These are phyloP conservation scores for Zygnema cylindricum DNA, from an alignment of 139 green algal genomes.

Conservation along the genomic window DNA sequence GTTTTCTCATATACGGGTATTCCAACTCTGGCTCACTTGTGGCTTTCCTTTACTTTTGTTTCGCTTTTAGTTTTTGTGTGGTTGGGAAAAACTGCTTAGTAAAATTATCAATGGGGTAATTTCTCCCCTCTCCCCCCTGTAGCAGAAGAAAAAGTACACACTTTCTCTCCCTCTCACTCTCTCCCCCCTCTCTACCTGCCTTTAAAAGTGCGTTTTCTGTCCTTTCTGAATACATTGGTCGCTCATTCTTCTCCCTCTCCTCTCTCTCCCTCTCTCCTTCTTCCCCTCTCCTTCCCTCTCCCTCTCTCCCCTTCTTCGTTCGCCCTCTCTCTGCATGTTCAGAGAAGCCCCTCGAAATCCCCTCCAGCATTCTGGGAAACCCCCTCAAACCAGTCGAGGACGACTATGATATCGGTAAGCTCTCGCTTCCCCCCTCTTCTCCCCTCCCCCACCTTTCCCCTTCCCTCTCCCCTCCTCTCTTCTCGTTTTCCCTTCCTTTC, in stretches of 20 bases:
- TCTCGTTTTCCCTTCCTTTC: neutral
- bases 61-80: neutral
- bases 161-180: no score
- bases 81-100: neutral
- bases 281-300: neutral
- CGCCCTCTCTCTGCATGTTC: neutral
- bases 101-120: neutral
- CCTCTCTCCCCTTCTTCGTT: neutral
- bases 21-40: neutral
- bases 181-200: no score
- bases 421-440: neutral
- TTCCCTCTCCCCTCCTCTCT: neutral
- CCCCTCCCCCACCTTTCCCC: neutral
- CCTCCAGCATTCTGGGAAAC: neutral
- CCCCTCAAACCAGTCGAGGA: conserved; percentile 11
- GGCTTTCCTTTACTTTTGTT: neutral
- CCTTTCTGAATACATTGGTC: neutral
- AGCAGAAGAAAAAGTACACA: neutral
- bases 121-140: no score
- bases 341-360: neutral
- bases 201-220: neutral
- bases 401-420: conserved; percentile 24
- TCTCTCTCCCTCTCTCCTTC: neutral
- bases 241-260: neutral
- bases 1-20: neutral